A percentile compares a stretch with the other conserved stretches of the same genome.
phyloP scores from a whole-genome alignment of 2,329 filamentous ascomycete species.

The Ophiocordyceps robertsii region DNA sequence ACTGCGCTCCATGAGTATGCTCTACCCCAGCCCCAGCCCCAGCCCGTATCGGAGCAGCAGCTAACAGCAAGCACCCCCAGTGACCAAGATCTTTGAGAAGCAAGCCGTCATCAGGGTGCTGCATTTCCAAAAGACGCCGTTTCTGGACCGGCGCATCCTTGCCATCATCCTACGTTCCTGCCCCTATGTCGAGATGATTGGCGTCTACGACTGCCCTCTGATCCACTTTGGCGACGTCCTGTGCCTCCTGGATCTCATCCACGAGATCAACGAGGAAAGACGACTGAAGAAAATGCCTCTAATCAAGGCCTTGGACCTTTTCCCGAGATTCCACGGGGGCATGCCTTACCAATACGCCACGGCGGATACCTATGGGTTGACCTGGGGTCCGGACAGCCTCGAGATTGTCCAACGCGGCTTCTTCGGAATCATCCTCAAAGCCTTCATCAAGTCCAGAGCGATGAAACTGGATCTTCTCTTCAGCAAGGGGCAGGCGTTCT shows the following conservation, averaged over 20 bases:
- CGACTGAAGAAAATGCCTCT: not conserved
- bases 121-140: slow-evolving; percentile 15
- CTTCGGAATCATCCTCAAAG: slow-evolving; percentile 18
- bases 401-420: slow-evolving; percentile 19
- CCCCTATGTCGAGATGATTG: slow-evolving; percentile 17
- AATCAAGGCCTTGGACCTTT: slow-evolving; percentile 19
- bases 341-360: slow-evolving; percentile 6
- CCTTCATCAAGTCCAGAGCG: slow-evolving; percentile 16
- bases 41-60: slow-evolving; percentile 2
- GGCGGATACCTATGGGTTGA: slow-evolving; percentile 15
- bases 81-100: slow-evolving; percentile 9
- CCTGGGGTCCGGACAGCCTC: slow-evolving; percentile 9
- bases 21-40: too few relatives aligned
- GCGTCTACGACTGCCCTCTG: slow-evolving; percentile 23
- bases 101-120: slow-evolving; percentile 10
- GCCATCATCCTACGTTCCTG: slow-evolving; percentile 20
- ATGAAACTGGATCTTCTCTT: slow-evolving; percentile 18
- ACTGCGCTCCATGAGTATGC: slow-evolving; percentile 12
- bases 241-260: slow-evolving; percentile 19
- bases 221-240: slow-evolving; percentile 22
- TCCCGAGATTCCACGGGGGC: slow-evolving; percentile 17
- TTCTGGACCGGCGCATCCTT: slow-evolving; percentile 19
- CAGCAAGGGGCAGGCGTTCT: slow-evolving; percentile 14
- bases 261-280: slow-evolving; percentile 18
- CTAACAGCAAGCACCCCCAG: slow-evolving; percentile 9